Evolutionary conservation across 768 basidiomycete species (phyloP), one percentile per base, ranked within the genome.

Genomic region (Tulasnella sp.): DNA sequence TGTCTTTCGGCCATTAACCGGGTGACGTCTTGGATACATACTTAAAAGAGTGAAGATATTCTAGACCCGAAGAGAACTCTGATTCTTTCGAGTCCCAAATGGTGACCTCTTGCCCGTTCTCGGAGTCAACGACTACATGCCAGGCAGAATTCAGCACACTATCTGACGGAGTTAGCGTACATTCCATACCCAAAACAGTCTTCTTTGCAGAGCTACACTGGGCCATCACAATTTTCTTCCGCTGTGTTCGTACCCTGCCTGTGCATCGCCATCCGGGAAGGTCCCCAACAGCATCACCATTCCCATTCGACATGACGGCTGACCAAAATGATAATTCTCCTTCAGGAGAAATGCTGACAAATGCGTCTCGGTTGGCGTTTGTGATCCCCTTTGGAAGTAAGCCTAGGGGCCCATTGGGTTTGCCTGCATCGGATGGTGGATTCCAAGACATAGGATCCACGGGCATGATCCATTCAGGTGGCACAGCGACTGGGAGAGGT

Each of bases 1-100:
- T 38, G 74, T 74, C 44, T 52, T 71, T 48, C 44, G 31, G 74
- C 27, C 34, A 18, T 44, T 9, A n/a, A 42, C 75, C 72, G 27
- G 10, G 21, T 56, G 71, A 24, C 4, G 8, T 21, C 24, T n/a
- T 18, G 16, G 18, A 52, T 18, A 76, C 78, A 76, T 83, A 94
- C 94, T 87, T 88, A 80, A 90, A 92, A 19, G 90, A 84, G 52
- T 88, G 87, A 58, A 88, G 87, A 83, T 92, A 93, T 84, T 98
- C 97, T 73, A 97, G 86, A 2, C 97, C 97, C 6, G 93, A 92
- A 10, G 95, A 91, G 85, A 98, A 98, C 85, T 97, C 94, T 24
- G 94, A 96, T 84, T 94, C 94, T 75, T 93, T 93, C 0, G 96
- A 98, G 85, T 98, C 96, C 97, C 97, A 99, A 24, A 99, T 95